These are phyloP conservation scores for Monosporascus sp. DNA, from an alignment of 2,329 filamentous ascomycete species.

Conservation along the genomic window DNA sequence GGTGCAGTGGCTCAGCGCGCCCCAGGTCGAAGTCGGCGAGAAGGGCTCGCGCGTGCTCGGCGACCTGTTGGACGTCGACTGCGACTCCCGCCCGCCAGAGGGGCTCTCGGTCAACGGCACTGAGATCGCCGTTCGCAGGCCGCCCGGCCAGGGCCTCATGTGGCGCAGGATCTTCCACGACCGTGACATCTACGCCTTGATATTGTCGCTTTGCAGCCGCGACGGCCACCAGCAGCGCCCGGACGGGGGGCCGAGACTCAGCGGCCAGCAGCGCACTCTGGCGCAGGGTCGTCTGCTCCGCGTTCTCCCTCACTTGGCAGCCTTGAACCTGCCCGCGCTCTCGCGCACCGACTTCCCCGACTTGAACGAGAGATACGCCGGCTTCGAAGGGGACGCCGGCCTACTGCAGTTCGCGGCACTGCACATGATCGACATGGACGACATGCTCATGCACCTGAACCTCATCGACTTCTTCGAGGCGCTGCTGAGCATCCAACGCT, in stretches of 20 bases:
- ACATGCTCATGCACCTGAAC: conserved; percentile 44
- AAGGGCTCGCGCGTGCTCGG: conserved; percentile 44
- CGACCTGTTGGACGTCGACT: conserved; percentile 52
- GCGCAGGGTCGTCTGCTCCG: conserved; percentile 49
- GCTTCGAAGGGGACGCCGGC: conserved; percentile 25
- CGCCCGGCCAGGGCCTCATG: conserved; percentile 45
- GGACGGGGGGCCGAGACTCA: conserved; percentile 12
- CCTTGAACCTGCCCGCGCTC: conserved; percentile 38
- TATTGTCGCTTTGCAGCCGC: conserved; percentile 33
- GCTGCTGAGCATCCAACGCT: conserved; percentile 42
- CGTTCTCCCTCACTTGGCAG: conserved; percentile 44
- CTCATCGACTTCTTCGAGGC: conserved; percentile 50
- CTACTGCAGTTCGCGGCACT: conserved; percentile 47
- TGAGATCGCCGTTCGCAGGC: conserved; percentile 31
- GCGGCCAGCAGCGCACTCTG: conserved; percentile 37
- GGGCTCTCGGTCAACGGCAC: conserved; percentile 26
- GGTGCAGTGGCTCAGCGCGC: conserved; percentile 46
- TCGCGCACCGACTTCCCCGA: conserved; percentile 31
- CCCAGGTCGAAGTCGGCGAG: conserved; percentile 51
- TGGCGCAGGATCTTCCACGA: conserved; percentile 49
- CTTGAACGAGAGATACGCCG: conserved; percentile 22
- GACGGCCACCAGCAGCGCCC: conserved; percentile 20
- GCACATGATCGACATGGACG: conserved; percentile 44
- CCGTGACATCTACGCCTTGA: conserved; percentile 36
- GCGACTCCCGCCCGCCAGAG: conserved; percentile 30